Evolutionary conservation across 1,284 basidiomycete species (phyloP), one percentile per base, ranked within the genome.

Genomic region (Cutaneotrichosporon dermatis): DNA sequence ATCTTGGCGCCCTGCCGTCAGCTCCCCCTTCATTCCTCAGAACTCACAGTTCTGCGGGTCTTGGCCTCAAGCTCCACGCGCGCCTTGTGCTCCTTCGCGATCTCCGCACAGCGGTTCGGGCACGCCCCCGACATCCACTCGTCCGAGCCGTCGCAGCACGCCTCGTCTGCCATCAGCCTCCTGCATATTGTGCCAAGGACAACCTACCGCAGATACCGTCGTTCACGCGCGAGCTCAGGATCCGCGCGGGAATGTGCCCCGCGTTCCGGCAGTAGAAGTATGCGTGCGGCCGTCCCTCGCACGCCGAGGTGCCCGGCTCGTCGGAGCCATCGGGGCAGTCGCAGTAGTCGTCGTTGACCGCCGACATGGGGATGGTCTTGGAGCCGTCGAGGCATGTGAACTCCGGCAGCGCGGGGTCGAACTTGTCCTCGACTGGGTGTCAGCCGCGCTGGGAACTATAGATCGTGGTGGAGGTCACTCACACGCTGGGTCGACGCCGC

Each of bases 111-210:
- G 5, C 79, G 79, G 74, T 98, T 86, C 16, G 84, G 81, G 73
- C 95, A 99, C 10, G 87, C 80, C 4, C 91, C 91, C 7, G 72
- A 69, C 40, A 55, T 59, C 73, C 72, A 77, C 77, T 99, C 95
- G 75, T 99, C 95, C 0, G 91, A 91, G n/a, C 96, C 96, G 72
- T 99, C 95, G 74, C 95, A 99, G 74, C 96, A 99, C 72, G 93
- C 87, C 2, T 85, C 83, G 71, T 99, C 92, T 94, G 69, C 11
- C n/a, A 55, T 63, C 44, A 58, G 59, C 40, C n/a, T 37, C 25
- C 25, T 25, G 25, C 25, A 25, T 25, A 3, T 25, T 25, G 25
- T 25, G 25, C 25, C 25, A 25, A 25, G 25, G 25, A 45, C 42
- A 13, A 7, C 41, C 9, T 10, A 92, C 91, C 94, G 75, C 95